Percentiles rank a stretch among this genome's conserved stretches.
These are phyloP conservation scores for Paraphaeosphaeria sporulosa DNA, from an alignment of 2,329 filamentous ascomycete genomes.

Conservation along the genomic window DNA sequence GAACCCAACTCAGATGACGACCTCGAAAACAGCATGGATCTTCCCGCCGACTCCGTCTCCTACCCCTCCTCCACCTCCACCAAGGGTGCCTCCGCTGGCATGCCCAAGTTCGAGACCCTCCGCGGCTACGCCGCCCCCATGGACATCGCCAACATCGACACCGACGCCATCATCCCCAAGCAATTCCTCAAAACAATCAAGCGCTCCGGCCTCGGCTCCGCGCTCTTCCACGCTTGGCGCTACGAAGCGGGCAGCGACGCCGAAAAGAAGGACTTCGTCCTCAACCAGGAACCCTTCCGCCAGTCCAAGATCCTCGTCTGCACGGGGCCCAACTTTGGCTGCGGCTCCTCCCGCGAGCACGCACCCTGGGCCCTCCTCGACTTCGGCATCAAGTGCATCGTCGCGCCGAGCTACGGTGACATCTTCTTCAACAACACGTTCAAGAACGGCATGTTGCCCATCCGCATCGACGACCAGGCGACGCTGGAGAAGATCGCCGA, in stretches of 20 bases:
- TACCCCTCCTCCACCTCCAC: conserved; percentile 68
- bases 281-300: conserved; percentile 90
- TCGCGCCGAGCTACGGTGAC: conserved; percentile 85
- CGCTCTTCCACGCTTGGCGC: conserved; percentile 86
- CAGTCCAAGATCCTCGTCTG: conserved; percentile 87
- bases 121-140: conserved; percentile 89
- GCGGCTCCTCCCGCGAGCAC: conserved; percentile 90
- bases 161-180: conserved; percentile 99
- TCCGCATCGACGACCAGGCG: conserved; percentile 73
- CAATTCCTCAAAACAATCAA: conserved; percentile 99
- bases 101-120: conserved; percentile 83
- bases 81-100: conserved; percentile 63
- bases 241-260: conserved; percentile 70
- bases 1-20: conserved; percentile 68
- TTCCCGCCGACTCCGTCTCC: conserved; percentile 68
- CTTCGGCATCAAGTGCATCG: conserved; percentile 93
- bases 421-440: conserved; percentile 99
- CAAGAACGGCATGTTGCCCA: conserved; percentile 98
- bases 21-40: conserved; percentile 68
- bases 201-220: conserved; percentile 87
- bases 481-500: conserved; percentile 74
- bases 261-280: conserved; percentile 82
- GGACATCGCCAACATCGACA: conserved; percentile 91
- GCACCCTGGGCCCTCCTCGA: conserved; percentile 96
- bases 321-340: conserved; percentile 94